Conservation (phyloP, 169 alveolate genomes). For the Plasmodium gaboni region DNA sequence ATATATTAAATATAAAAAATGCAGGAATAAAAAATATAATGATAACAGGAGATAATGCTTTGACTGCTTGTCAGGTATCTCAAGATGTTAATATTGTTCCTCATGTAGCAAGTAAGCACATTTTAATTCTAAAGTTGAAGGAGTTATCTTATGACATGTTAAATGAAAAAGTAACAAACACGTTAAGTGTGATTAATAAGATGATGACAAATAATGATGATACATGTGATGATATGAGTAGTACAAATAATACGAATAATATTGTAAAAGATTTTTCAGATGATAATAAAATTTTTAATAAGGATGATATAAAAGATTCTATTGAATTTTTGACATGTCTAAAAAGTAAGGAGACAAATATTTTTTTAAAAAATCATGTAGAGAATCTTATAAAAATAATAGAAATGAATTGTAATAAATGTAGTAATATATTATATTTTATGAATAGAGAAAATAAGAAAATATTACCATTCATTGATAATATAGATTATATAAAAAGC, state of each 20-base stretch:
- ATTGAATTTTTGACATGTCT: conserved; percentile 1
- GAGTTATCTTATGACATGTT: conserved; percentile 13
- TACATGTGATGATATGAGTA: conserved; percentile 2
- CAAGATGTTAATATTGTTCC: conserved; percentile 84
- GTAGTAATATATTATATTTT: conserved; percentile 18
- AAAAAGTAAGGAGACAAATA: not conserved
- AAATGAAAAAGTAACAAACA: conserved; percentile 20
- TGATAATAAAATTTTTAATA: not conserved
- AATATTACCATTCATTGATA: conserved; percentile 65
- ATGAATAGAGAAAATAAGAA: conserved; percentile 71
- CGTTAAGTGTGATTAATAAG: not conserved
- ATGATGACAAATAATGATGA: not conserved
- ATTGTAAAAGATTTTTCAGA: not conserved
- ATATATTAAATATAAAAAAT: conserved; percentile 88
- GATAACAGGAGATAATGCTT: conserved; percentile 99
- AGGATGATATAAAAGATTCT: conserved; percentile 1
- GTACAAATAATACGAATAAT: conserved; percentile 8
- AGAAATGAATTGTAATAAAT: not conserved
- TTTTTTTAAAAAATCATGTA: not conserved
- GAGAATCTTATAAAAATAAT: conserved; percentile 26
- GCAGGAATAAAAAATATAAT: conserved; percentile 92
- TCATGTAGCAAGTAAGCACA: conserved; percentile 28
- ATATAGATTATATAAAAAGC: conserved; percentile 34
- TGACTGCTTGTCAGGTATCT: conserved; percentile 97
- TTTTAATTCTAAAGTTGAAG: conserved; percentile 82